Conservation (phyloP, 1,139 yeast genomes). For the Meyerozyma smithsonii region DNA sequence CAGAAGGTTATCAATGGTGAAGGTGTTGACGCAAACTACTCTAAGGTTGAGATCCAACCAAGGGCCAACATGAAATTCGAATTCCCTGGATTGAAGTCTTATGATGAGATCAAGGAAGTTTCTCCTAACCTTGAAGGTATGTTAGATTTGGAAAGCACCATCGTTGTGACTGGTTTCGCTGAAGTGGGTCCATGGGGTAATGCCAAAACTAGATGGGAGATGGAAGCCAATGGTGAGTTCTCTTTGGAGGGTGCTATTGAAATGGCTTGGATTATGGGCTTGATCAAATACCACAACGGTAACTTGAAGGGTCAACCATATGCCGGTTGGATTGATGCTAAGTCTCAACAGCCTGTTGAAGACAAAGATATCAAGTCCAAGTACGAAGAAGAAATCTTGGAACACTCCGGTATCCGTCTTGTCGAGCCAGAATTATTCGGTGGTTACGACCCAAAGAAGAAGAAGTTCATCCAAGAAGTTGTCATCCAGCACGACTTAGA, state of each 20-base stretch:
- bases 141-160: conserved; percentile 84
- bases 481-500: conserved; percentile 95
- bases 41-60: conserved; percentile 73
- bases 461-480: conserved; percentile 89
- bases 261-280: conserved; percentile 99
- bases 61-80: conserved; percentile 92
- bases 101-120: conserved; percentile 63
- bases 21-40: conserved; percentile 80
- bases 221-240: conserved; percentile 93
- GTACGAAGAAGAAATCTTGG: conserved; percentile 83
- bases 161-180: conserved; percentile 94
- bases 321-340: conserved; percentile 96
- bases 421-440: conserved; percentile 92
- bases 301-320: conserved; percentile 82
- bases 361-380: conserved; percentile 89
- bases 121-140: conserved; percentile 84
- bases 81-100: conserved; percentile 83
- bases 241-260: conserved; percentile 98
- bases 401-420: conserved; percentile 93
- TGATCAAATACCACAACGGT: conserved; percentile 91
- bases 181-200: conserved; percentile 99
- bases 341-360: conserved; percentile 88
- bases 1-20: conserved; percentile 91
- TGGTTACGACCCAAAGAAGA: conserved; percentile 93
- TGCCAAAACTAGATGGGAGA: conserved; percentile 98